These are phyloP conservation scores for Bipolaris oryzae DNA, from an alignment of 2,329 filamentous ascomycete genomes.

Conservation along the genomic window DNA sequence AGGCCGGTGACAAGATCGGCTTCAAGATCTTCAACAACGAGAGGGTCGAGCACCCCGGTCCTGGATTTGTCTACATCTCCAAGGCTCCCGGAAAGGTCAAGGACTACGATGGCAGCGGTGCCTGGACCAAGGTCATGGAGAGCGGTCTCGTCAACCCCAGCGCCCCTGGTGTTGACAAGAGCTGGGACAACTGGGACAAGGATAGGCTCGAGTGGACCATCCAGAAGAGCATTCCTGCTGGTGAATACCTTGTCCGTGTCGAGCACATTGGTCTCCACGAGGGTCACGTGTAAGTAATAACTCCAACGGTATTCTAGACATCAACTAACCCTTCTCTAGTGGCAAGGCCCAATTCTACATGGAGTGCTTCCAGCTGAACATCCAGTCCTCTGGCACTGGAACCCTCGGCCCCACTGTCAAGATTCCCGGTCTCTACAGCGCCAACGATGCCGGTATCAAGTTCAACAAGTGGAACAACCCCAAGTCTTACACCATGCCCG, in stretches of 20 bases:
- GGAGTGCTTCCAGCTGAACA: conserved; percentile 54
- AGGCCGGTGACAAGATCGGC: conserved; percentile 57
- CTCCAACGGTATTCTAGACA: not conserved
- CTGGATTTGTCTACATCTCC: conserved; percentile 47
- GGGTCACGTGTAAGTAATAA: conserved; percentile 26
- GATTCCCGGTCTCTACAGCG: conserved; percentile 58
- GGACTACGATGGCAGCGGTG: conserved; percentile 69
- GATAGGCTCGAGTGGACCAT: conserved; percentile 53
- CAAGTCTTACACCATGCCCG: conserved; percentile 40
- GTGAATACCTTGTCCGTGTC: conserved; percentile 48
- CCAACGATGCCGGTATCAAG: conserved; percentile 56
- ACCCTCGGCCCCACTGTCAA: conserved; percentile 53
- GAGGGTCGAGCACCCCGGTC: conserved; percentile 52
- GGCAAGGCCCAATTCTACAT: conserved; percentile 33
- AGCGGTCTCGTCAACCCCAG: conserved; percentile 38
- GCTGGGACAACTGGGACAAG: conserved; percentile 48
- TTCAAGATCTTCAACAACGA: conserved; percentile 59
- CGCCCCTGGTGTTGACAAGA: conserved; percentile 29
- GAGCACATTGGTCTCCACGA: conserved; percentile 45
- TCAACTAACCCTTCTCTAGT: not conserved
- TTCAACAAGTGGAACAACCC: conserved; percentile 53
- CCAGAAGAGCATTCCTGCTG: conserved; percentile 49
- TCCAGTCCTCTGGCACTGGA: conserved; percentile 51
- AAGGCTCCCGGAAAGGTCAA: conserved; percentile 69
- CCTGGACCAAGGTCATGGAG: conserved; percentile 47